Evolutionary conservation across 2,329 filamentous ascomycete species (phyloP).

Genomic region (Huntiella bhutanensis): DNA sequence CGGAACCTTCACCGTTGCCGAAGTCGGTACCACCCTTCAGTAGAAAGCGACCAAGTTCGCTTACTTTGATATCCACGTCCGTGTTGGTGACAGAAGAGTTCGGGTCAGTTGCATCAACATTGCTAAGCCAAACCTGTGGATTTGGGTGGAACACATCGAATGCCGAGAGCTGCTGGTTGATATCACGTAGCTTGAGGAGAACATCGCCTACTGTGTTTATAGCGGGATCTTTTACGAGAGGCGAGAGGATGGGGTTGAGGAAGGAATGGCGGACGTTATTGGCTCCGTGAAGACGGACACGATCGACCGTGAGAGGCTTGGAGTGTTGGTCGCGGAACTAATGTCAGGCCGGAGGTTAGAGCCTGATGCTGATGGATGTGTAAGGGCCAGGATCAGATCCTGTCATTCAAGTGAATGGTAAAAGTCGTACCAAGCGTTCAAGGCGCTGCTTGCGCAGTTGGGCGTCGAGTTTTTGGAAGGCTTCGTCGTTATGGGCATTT

Average conservation of each 20-base stretch:
- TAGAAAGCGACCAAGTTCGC: slow-evolving; percentile 65
- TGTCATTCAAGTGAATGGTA: neutral
- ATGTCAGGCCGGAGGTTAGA: too few relatives aligned
- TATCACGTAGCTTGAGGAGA: slow-evolving; percentile 49
- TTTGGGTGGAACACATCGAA: slow-evolving; percentile 79
- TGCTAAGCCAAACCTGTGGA: slow-evolving; percentile 66
- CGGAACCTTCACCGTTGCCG: slow-evolving; percentile 83
- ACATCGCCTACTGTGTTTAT: slow-evolving; percentile 63
- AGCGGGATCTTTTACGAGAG: slow-evolving; percentile 44
- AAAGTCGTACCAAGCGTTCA: slow-evolving; percentile 9
- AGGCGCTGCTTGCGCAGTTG: slow-evolving; percentile 12
- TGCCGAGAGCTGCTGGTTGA: slow-evolving; percentile 49
- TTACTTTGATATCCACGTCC: slow-evolving; percentile 65
- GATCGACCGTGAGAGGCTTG: slow-evolving; percentile 67
- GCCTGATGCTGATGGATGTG: neutral
- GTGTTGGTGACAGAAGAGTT: slow-evolving; percentile 57
- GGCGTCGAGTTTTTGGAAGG: slow-evolving; percentile 12
- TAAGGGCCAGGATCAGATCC: neutral
- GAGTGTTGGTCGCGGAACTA: slow-evolving; percentile 68
- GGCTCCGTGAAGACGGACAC: slow-evolving; percentile 47
- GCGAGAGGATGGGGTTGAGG: slow-evolving; percentile 62
- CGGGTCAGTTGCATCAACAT: slow-evolving; percentile 44
- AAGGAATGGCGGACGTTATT: slow-evolving; percentile 68
- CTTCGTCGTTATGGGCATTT: slow-evolving; percentile 7
- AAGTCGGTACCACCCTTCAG: slow-evolving; percentile 91